Percentiles rank a stretch among this genome's conserved stretches.
Evolutionary conservation across 768 basidiomycete species (phyloP).

Genomic region (Boletus sensibilis): DNA sequence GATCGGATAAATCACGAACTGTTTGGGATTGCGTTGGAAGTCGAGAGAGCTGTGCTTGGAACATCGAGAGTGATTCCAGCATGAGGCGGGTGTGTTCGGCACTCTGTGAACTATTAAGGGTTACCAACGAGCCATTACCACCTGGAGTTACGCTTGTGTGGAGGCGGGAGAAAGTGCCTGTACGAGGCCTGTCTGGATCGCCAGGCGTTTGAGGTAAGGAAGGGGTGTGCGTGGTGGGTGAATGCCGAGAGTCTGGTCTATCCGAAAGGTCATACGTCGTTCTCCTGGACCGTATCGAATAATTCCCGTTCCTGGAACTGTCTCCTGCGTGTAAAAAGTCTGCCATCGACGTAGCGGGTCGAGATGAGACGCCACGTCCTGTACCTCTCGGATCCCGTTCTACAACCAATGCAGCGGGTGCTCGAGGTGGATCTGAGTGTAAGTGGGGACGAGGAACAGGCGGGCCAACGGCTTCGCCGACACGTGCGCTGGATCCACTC

Average conservation of each 20-base stretch:
- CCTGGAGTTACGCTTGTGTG: constrained; percentile 21
- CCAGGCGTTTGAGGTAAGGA: constrained; percentile 18
- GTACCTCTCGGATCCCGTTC: constrained; percentile 25
- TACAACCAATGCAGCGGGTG: constrained; percentile 8
- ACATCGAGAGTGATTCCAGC: constrained; percentile 65
- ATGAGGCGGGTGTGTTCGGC: constrained; percentile 70
- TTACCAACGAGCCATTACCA: constrained; percentile 12
- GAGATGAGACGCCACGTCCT: constrained; percentile 20
- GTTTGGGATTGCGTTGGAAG: constrained; percentile 46
- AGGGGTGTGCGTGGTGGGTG: constrained; percentile 8
- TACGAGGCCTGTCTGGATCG: constrained; percentile 16
- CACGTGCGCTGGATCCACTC: constrained; percentile 24
- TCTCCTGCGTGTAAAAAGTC: constrained; percentile 38
- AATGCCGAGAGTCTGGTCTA: constrained; percentile 19
- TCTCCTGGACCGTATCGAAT: constrained; percentile 23
- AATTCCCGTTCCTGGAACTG: constrained; percentile 9
- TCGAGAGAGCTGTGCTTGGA: constrained; percentile 64
- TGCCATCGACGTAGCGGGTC: constrained; percentile 60
- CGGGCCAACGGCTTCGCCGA: constrained; percentile 14
- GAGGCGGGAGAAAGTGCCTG: constrained; percentile 9
- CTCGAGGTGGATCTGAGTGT: constrained; percentile 27
- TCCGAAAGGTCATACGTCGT: constrained; percentile 26
- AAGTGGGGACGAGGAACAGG: constrained; percentile 22
- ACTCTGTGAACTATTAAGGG: constrained; percentile 21
- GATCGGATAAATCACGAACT: constrained; percentile 54